phyloP scores from a whole-genome alignment of 805 yeast genomes.

The Metschnikowia similis region DNA sequence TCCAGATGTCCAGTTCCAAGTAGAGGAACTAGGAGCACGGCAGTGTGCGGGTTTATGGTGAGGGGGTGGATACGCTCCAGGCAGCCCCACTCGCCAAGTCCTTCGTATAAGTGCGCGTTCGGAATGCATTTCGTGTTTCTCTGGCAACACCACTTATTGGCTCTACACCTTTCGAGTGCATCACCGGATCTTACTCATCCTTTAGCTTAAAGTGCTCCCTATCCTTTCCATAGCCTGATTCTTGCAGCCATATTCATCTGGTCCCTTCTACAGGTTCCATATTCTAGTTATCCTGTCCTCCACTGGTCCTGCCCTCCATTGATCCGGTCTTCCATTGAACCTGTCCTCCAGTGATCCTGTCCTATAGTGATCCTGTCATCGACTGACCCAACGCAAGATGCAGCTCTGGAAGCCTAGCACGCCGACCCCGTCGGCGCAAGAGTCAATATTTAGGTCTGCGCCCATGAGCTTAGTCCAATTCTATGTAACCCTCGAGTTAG shows the following conservation, averaged over 20 bases:
- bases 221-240: neutral
- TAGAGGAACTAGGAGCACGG: neutral
- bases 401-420: conserved; percentile 4
- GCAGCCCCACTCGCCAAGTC: conserved; percentile 1
- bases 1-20: no score
- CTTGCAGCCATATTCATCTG: neutral
- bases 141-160: neutral
- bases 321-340: neutral
- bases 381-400: neutral
- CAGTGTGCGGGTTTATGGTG: neutral
- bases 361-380: neutral
- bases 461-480: conserved; percentile 48
- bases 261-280: neutral
- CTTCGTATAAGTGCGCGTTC: conserved; percentile 4
- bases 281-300: neutral
- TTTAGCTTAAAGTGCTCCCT: neutral
- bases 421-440: conserved; percentile 14
- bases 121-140: neutral
- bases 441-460: conserved; percentile 44
- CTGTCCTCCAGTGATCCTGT: neutral
- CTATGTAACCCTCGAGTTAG: conserved; percentile 44
- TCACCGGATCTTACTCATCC: neutral
- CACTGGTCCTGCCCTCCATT: neutral
- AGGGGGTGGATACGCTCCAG: neutral
- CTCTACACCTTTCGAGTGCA: neutral